phyloP scores from a whole-genome alignment of 345 rosid species.

The Gossypium arboreum region DNA sequence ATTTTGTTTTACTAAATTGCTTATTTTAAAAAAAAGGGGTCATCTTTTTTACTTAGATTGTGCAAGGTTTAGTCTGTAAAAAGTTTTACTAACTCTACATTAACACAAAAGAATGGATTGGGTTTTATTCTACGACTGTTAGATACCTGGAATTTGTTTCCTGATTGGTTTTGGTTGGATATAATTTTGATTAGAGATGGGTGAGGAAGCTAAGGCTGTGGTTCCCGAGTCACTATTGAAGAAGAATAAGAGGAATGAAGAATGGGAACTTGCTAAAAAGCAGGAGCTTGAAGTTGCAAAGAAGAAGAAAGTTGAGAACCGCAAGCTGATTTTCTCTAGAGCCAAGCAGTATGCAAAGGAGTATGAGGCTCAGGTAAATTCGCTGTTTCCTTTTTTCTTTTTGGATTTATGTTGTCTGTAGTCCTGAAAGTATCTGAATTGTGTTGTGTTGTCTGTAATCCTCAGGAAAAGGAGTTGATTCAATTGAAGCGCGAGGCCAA shows the following conservation, averaged over 20 bases:
- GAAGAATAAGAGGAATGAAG: conserved; percentile 73
- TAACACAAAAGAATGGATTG: not conserved
- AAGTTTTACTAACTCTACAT: not conserved
- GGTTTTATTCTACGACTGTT: not conserved
- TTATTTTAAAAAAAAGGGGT: not conserved
- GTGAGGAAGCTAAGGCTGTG: conserved; percentile 34
- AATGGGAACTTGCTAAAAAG: conserved; percentile 53
- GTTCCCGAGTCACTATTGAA: conserved; percentile 77
- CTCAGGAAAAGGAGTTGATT: conserved; percentile 61
- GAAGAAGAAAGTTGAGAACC: conserved; percentile 51
- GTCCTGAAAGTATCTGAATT: not conserved
- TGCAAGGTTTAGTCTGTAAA: not conserved
- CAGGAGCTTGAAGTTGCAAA: conserved; percentile 39
- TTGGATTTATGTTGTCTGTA: not conserved
- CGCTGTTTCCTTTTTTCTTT: not conserved
- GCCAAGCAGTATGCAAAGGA: conserved; percentile 59
- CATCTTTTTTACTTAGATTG: not conserved
- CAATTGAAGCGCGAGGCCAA: conserved; percentile 76
- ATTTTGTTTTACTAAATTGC: not conserved
- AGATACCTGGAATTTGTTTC: not conserved
- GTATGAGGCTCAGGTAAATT: conserved; percentile 49
- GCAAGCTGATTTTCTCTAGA: conserved; percentile 52
- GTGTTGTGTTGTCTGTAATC: not conserved
- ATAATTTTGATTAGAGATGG: conserved; percentile 22
- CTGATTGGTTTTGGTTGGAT: not conserved